Evolutionary conservation across 2,329 filamentous ascomycete species (phyloP), one percentile per base, ranked within the genome.

Genomic region (Botrytis galanthina): DNA sequence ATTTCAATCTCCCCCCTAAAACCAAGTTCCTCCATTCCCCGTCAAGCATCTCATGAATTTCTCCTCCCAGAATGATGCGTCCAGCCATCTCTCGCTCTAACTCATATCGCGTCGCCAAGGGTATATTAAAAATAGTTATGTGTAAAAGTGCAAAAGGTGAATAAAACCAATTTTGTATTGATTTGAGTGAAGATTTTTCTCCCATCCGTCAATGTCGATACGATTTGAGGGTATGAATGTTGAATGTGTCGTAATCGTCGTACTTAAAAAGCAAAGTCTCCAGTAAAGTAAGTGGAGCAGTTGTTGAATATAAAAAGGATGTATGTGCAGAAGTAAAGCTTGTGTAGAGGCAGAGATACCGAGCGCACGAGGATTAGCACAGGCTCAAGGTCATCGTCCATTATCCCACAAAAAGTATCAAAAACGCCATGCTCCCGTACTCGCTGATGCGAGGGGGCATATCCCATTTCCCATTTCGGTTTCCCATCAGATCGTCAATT

Each of bases 291-390:
- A 72, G 64, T 74, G 68, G 75, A 67, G 74, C 66, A 42, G 63
- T 74, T 42, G 75, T 74, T 72, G 75, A 75, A 75, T 71, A 60
- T 71, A 48, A 59, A 74, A 73, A 68, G 44, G 44, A 73, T 71
- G 66, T 77, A 77, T 77, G 75, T 76, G 75, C 75, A 77, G 39
- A 66, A 74, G 48, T n/a, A 39, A 54, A 39, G 64, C 64, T 16
- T 67, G 32, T 64, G 77, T 48, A 78, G 69, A 48, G 70, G 57
- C 70, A 44, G 73, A 74, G 76, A 76, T 72, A 78, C 78, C 78
- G 79, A 80, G 78, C 78, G 75, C 78, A 79, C 77, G 78, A 79
- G 78, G 77, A 76, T 77, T 77, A 75, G 75, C 78, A 78, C 78
- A 79, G 79, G 78, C 79, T 79, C 78, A 73, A 80, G 74, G 76